phyloP scores from a whole-genome alignment of 1,284 basidiomycete species.

The Ganoderma resinaceum region DNA sequence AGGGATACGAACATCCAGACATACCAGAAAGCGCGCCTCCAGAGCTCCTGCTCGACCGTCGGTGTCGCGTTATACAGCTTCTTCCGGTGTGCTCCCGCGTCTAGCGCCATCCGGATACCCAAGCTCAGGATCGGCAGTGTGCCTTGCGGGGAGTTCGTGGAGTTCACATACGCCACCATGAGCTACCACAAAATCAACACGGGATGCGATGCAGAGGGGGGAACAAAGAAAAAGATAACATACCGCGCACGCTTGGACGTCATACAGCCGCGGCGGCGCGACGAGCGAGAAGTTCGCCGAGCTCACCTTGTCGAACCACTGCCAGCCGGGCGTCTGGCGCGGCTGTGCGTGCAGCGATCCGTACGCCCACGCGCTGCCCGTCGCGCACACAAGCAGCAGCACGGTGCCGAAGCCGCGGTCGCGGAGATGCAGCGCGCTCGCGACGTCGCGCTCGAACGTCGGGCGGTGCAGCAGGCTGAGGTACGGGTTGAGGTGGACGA shows the following conservation, averaged over 20 bases:
- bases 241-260: slow-evolving; percentile 65
- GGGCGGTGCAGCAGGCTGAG: slow-evolving; percentile 81
- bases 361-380: slow-evolving; percentile 50
- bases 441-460: slow-evolving; percentile 68
- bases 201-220: too few species aligned
- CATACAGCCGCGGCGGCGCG: slow-evolving; percentile 64
- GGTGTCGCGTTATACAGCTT: slow-evolving; percentile 40
- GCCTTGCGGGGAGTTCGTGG: slow-evolving; percentile 36
- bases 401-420: slow-evolving; percentile 72
- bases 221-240: neutral
- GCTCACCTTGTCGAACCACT: slow-evolving; percentile 70
- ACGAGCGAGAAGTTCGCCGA: slow-evolving; percentile 63
- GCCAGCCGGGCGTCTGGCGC: slow-evolving; percentile 69
- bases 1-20: slow-evolving; percentile 59
- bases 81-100: slow-evolving; percentile 51
- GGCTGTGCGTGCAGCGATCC: slow-evolving; percentile 44
- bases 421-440: slow-evolving; percentile 60
- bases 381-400: slow-evolving; percentile 78
- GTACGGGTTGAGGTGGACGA: slow-evolving; percentile 64
- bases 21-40: slow-evolving; percentile 60
- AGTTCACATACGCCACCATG: slow-evolving; percentile 41
- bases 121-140: slow-evolving; percentile 51
- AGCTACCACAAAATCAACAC: slow-evolving; percentile 18
- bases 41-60: slow-evolving; percentile 50
- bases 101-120: slow-evolving; percentile 52